Evolutionary conservation across 352 stramenopile species (phyloP), one percentile per base, ranked within the genome.

Genomic region (Phytophthora ramorum): DNA sequence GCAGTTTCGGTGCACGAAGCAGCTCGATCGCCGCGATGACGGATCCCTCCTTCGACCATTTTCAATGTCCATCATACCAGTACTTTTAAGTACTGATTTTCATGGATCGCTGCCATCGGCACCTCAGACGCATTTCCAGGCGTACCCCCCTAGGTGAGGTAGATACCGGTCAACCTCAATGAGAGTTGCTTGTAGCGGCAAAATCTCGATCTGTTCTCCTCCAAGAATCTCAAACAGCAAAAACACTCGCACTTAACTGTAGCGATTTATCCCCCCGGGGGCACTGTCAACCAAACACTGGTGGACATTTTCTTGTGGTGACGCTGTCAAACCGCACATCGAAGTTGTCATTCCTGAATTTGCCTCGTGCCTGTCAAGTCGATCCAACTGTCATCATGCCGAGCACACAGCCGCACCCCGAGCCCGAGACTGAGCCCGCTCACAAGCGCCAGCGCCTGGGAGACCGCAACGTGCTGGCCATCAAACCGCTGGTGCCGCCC

Each of bases 381-480:
- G 19, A 57, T 35, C 41, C 30, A 48, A 56, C 7, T 4, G 4
- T 32, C 26, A 7, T 12, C 46, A 87, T 82, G 69, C 59, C 66
- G 8, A 73, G 62, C 49, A 63, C 40, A 8, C 62, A 66, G 30
- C 16, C 20, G n/a, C 71, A 73, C 24, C 17, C 56, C 34, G 50
- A 63, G n/a, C 58, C 75, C 6, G 63, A 82, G 41, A 71, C 55
- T 7, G 73, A 87, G 14, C 78, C 66, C 47, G 30, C 70, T 20
- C 34, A 45, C 71, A 93, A 93, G 76, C 85, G 85, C 49, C 79
- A 79, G 53, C 87, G 87, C 52, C 79, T 91, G 20, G 77, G 89
- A 56, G 83, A 91, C 69, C 78, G 82, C 53, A 83, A 90, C 62
- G 81, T 93, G 32, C 74, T 83, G 16, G 88, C 72, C 41, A 93